These are phyloP conservation scores for Saccharomyces paradoxus DNA, from an alignment of 805 yeast genomes.

Conservation along the genomic window DNA sequence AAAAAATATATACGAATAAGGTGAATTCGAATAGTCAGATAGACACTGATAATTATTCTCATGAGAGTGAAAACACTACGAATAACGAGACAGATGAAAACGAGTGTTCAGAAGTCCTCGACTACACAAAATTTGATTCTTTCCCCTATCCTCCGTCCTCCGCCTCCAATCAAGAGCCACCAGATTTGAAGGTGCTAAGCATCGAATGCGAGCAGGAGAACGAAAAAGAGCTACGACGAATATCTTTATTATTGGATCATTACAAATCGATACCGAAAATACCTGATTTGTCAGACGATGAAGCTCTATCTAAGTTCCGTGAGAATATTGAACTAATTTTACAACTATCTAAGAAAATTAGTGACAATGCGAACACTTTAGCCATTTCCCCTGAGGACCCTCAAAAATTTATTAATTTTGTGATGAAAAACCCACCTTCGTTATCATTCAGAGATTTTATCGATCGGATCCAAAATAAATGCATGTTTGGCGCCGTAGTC, in stretches of 20 bases:
- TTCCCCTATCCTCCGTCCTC: background rate
- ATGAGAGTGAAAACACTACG: background rate
- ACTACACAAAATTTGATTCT: background rate
- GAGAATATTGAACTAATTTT: constrained; percentile 12
- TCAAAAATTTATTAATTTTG: constrained; percentile 12
- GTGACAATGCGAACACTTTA: constrained; percentile 1
- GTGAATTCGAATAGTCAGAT: background rate
- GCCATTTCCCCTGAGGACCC: background rate
- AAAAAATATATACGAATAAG: background rate
- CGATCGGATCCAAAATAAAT: constrained; percentile 23
- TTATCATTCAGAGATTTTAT: constrained; percentile 20
- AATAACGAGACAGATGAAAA: background rate
- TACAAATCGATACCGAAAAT: background rate
- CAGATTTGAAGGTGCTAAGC: background rate
- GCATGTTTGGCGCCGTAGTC: constrained; percentile 24
- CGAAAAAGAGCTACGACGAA: background rate
- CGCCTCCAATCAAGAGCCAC: background rate
- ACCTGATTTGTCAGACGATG: constrained; percentile 2
- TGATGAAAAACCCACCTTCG: constrained; percentile 26
- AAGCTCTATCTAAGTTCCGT: constrained; percentile 13
- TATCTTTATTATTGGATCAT: background rate
- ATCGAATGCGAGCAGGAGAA: background rate
- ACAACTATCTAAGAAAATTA: constrained; percentile 6
- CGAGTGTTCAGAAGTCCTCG: background rate
- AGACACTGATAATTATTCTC: background rate